Evolutionary conservation across 73 alveolate species (phyloP).

Genomic region (Loxodes magnus): DNA sequence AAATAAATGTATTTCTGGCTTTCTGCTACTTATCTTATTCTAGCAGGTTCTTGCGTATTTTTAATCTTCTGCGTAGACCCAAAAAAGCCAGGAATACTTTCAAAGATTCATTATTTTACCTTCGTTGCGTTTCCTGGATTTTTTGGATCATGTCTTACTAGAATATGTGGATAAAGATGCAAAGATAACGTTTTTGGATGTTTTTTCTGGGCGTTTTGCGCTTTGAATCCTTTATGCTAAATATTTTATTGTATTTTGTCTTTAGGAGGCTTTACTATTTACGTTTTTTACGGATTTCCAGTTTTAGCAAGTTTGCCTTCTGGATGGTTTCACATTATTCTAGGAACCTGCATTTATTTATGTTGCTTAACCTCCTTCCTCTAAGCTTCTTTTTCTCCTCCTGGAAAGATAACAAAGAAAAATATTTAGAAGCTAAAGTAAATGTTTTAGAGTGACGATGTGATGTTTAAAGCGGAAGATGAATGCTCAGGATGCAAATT

Average conservation of each 20-base stretch:
- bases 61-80: slow-evolving; percentile 22
- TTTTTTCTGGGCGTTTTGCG: slow-evolving; percentile 6
- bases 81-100: slow-evolving; percentile 6
- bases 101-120: slow-evolving; percentile 6
- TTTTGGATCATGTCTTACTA: neutral
- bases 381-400: slow-evolving; percentile 33
- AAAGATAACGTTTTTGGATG: neutral
- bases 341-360: slow-evolving; percentile 27
- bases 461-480: slow-evolving; percentile 18
- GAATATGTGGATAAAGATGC: slow-evolving; percentile 5
- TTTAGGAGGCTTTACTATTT: slow-evolving; percentile 29
- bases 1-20: slow-evolving; percentile 21
- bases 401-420: slow-evolving; percentile 43
- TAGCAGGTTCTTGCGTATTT: slow-evolving; percentile 9
- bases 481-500: slow-evolving; percentile 49
- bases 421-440: slow-evolving; percentile 14
- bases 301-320: slow-evolving; percentile 30
- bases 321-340: slow-evolving; percentile 21
- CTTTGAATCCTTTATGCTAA: slow-evolving; percentile 50
- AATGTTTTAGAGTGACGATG: slow-evolving; percentile 33
- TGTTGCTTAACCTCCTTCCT: slow-evolving; percentile 35
- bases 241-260: slow-evolving; percentile 37
- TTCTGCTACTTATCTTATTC: neutral
- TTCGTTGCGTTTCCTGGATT: slow-evolving; percentile 10
- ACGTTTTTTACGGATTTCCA: slow-evolving; percentile 33